Conservation (phyloP, 352 stramenopile genomes). For the Elongisporangium undulatum region DNA sequence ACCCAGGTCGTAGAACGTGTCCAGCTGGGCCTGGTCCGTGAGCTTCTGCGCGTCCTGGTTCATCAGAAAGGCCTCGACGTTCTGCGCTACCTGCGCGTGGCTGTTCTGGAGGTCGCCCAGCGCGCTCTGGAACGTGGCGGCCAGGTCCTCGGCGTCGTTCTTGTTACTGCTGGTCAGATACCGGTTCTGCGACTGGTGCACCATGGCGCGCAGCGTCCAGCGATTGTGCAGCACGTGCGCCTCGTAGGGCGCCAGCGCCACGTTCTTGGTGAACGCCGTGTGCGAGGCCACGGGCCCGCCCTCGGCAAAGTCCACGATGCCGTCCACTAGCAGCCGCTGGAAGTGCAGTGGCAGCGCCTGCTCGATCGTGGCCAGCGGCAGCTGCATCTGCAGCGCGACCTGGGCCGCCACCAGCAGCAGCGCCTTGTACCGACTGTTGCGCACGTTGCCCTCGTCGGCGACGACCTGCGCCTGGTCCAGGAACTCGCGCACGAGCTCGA, state of each 20-base stretch:
- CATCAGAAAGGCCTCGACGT: slow-evolving; percentile 41
- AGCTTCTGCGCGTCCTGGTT: slow-evolving; percentile 43
- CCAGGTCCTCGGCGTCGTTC: slow-evolving; percentile 61
- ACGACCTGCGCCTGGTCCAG: slow-evolving; percentile 81
- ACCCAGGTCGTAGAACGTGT: slow-evolving; percentile 63
- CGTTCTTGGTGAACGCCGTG: slow-evolving; percentile 25
- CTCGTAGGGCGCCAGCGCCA: slow-evolving; percentile 36
- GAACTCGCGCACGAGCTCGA: slow-evolving; percentile 80
- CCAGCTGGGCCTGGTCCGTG: slow-evolving; percentile 34
- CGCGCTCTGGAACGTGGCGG: slow-evolving; percentile 56
- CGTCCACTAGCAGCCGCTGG: slow-evolving; percentile 76
- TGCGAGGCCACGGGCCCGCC: slow-evolving; percentile 18
- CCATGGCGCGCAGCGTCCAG: slow-evolving; percentile 70
- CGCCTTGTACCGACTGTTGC: slow-evolving; percentile 71
- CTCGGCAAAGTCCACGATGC: slow-evolving; percentile 73
- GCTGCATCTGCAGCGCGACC: slow-evolving; percentile 70
- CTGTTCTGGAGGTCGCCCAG: slow-evolving; percentile 55
- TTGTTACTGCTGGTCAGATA: slow-evolving; percentile 67
- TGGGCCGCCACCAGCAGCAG: slow-evolving; percentile 70
- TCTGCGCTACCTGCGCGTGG: slow-evolving; percentile 63
- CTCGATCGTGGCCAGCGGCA: slow-evolving; percentile 55
- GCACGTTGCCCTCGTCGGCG: slow-evolving; percentile 63
- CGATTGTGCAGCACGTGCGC: slow-evolving; percentile 65
- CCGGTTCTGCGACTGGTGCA: slow-evolving; percentile 63
- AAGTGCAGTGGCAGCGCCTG: slow-evolving; percentile 63